A percentile compares a stretch with the other conserved stretches of the same genome.
These are phyloP conservation scores for Zasmidium citrigriseum DNA, from an alignment of 2,329 filamentous ascomycete species.

Conservation along the genomic window DNA sequence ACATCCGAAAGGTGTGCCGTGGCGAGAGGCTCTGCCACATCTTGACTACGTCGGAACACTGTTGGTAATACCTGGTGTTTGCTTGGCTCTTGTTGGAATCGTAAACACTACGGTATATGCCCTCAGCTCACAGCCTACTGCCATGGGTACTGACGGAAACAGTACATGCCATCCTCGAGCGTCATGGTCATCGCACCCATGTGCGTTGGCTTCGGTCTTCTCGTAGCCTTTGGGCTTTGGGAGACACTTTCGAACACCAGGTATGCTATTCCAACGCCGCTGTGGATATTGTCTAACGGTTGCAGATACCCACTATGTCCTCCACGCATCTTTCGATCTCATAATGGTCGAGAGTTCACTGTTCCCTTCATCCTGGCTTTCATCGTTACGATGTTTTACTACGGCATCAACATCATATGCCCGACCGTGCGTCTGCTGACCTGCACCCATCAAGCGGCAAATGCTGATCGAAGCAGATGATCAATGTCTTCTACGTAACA, in stretches of 20 bases:
- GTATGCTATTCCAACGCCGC: neutral
- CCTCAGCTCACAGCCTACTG: neutral
- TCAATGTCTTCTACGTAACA: constrained; percentile 44
- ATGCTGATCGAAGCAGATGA: constrained; percentile 35
- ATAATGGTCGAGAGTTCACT: constrained; percentile 47
- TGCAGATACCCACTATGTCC: neutral
- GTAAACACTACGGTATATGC: constrained; percentile 4
- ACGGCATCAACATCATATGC: constrained; percentile 46
- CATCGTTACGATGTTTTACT: constrained; percentile 56
- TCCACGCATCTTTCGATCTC: constrained; percentile 45
- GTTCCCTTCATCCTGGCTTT: constrained; percentile 47
- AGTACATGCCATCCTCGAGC: neutral
- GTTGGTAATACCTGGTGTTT: constrained; percentile 14
- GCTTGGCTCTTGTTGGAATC: constrained; percentile 34
- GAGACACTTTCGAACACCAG: constrained; percentile 32
- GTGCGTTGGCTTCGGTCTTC: neutral
- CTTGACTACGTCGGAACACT: constrained; percentile 28
- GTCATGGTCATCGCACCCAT: constrained; percentile 4
- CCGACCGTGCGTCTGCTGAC: constrained; percentile 33
- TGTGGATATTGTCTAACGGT: neutral
- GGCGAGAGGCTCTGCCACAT: constrained; percentile 25
- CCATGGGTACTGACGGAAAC: neutral
- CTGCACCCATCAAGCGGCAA: neutral
- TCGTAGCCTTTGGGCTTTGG: constrained; percentile 1
- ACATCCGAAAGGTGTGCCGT: constrained; percentile 36